Evolutionary conservation across 192 early-diverging fungal genomes (phyloP).

Genomic region (Phlyctochytrium arcticum): DNA sequence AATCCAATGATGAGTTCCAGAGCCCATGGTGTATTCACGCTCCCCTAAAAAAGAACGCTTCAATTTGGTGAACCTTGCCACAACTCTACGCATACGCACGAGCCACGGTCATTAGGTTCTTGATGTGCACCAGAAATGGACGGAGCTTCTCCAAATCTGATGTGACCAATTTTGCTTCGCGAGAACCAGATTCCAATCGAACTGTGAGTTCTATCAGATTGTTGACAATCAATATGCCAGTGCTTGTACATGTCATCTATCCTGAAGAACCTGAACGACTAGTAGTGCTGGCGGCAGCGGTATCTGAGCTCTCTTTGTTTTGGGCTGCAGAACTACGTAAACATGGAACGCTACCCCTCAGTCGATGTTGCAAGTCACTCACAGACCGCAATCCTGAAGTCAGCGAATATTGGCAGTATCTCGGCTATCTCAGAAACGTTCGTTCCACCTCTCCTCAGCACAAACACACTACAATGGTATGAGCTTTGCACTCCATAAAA

Average conservation of each 20-base stretch:
- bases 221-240: too few species aligned
- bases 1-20: slow-evolving; percentile 26
- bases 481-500: neutral
- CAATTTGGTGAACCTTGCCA: neutral
- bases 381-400: slow-evolving; percentile 25
- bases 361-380: too few species aligned
- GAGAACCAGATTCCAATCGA: slow-evolving; percentile 3
- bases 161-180: slow-evolving; percentile 17
- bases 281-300: too few species aligned
- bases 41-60: slow-evolving; percentile 19
- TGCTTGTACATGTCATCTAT: too few species aligned
- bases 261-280: too few species aligned
- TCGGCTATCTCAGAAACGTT: slow-evolving; percentile 6
- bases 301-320: too few species aligned
- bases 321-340: too few species aligned
- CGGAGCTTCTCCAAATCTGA: slow-evolving; percentile 18
- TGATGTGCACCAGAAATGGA: slow-evolving; percentile 22
- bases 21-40: slow-evolving; percentile 7
- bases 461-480: slow-evolving; percentile 7
- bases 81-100: slow-evolving; percentile 13
- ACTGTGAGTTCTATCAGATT: slow-evolving; percentile 26
- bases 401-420: slow-evolving; percentile 20
- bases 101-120: slow-evolving; percentile 22
- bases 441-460: slow-evolving; percentile 8
- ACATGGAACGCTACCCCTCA: too few species aligned